phyloP scores from a whole-genome alignment of 148 eudicot species.

The Arbutus unedo region DNA sequence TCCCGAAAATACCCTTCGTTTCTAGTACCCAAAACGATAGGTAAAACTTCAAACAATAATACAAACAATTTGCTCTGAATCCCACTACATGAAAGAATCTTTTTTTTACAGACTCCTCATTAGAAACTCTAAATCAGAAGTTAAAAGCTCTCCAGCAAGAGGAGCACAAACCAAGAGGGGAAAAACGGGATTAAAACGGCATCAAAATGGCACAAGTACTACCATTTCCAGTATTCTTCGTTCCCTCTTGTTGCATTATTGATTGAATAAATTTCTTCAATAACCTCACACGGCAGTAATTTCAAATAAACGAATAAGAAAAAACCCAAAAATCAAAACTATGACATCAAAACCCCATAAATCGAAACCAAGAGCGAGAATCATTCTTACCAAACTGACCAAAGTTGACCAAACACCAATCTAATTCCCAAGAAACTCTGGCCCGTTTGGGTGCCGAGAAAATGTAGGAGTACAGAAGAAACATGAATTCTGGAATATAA shows the following conservation, averaged over 20 bases:
- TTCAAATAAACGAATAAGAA: background rate
- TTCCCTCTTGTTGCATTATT: background rate
- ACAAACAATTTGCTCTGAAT: background rate
- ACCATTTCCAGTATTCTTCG: background rate
- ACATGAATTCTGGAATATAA: background rate
- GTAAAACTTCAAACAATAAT: background rate
- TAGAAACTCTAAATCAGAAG: background rate
- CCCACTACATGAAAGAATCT: background rate
- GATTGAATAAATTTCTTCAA: background rate
- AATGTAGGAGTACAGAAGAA: background rate
- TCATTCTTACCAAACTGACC: background rate
- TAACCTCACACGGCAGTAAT: background rate
- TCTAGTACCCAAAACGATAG: background rate
- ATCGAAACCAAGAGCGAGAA: background rate
- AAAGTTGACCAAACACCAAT: background rate
- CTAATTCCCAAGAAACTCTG: background rate
- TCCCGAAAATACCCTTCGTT: background rate
- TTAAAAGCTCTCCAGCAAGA: background rate
- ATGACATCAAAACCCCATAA: background rate
- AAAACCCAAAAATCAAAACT: background rate
- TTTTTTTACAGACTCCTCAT: background rate
- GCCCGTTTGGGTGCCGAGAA: background rate
- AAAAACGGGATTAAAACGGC: too few species aligned
- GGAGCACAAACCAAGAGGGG: background rate
- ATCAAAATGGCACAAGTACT: background rate